Percentiles rank a stretch among this genome's conserved stretches.
phyloP scores from a whole-genome alignment of 2,329 filamentous ascomycete genomes.

The Pleurostoma richardsiae region DNA sequence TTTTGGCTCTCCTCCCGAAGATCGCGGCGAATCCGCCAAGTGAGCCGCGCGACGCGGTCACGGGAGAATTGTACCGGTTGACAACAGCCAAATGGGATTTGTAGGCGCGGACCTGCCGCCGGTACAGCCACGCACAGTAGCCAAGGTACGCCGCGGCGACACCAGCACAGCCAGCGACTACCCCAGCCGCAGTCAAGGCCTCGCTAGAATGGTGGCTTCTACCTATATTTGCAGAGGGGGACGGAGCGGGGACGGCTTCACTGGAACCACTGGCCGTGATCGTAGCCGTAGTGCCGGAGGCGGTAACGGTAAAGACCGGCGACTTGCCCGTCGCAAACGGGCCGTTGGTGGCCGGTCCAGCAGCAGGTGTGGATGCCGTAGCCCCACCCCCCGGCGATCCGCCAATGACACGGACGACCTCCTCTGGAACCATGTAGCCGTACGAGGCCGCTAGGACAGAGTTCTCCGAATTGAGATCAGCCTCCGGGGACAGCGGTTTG shows the following conservation, averaged over 20 bases:
- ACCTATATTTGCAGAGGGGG: conserved; percentile 23
- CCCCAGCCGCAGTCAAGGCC: conserved; percentile 39
- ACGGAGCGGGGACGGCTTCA: conserved; percentile 19
- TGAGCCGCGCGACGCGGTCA: conserved; percentile 31
- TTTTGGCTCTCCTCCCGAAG: conserved; percentile 15
- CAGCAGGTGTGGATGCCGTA: conserved; percentile 60
- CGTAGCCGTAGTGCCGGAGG: conserved; percentile 41
- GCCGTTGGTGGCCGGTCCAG: conserved; percentile 57
- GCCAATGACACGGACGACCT: conserved; percentile 46
- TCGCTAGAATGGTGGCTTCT: conserved; percentile 18
- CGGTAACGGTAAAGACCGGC: conserved; percentile 63
- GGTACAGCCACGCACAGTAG: conserved; percentile 70
- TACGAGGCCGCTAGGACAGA: conserved; percentile 51
- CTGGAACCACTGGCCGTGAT: conserved; percentile 31
- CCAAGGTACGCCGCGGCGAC: conserved; percentile 60
- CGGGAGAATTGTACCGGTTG: conserved; percentile 45
- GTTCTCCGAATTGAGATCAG: conserved; percentile 42
- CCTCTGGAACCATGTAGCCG: conserved; percentile 61
- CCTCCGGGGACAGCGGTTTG: conserved; percentile 45
- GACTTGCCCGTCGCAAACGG: conserved; percentile 67
- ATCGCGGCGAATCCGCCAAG: conserved; percentile 20
- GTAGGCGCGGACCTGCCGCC: conserved; percentile 65
- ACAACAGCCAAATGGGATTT: conserved; percentile 63
- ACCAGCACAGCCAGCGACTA: conserved; percentile 62
- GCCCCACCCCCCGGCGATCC: conserved; percentile 34